Percentiles rank a stretch among this genome's conserved stretches.
Evolutionary conservation across 805 yeast genomes (phyloP).

Genomic region (Saccharomycopsis sp.): DNA sequence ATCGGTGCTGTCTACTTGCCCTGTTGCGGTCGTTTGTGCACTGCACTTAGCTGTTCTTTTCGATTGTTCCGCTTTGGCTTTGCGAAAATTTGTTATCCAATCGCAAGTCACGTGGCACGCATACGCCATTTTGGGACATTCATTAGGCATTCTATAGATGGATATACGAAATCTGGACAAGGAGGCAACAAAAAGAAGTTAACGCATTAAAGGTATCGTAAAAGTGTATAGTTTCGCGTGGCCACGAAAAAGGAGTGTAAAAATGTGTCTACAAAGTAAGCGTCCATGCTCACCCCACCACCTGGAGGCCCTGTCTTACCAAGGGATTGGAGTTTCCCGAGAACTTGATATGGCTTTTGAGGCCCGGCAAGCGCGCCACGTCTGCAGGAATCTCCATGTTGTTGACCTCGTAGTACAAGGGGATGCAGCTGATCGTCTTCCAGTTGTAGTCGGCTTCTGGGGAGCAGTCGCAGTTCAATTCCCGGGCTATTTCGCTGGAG

Average conservation of each 20-base stretch:
- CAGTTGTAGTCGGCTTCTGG: slow-evolving; percentile 44
- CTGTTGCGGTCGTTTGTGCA: neutral
- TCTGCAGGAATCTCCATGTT: slow-evolving; percentile 27
- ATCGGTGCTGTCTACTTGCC: neutral
- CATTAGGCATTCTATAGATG: too few species aligned
- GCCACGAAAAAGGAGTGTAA: too few species aligned
- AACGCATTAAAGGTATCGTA: neutral
- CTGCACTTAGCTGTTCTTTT: neutral
- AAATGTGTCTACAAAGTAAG: too few species aligned
- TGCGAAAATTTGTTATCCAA: neutral
- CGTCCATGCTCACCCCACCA: neutral
- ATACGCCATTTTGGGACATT: too few species aligned
- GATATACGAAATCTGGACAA: too few species aligned
- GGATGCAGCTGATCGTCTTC: slow-evolving; percentile 43
- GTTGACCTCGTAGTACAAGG: slow-evolving; percentile 36
- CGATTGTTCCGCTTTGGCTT: neutral
- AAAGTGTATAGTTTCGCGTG: neutral
- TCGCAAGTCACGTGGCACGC: neutral
- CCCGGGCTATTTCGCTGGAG: slow-evolving; percentile 36
- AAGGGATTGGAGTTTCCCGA: slow-evolving; percentile 17
- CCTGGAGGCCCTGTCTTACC: slow-evolving; percentile 12
- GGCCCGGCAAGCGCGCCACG: slow-evolving; percentile 21
- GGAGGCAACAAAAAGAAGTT: too few species aligned
- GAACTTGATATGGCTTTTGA: slow-evolving; percentile 16
- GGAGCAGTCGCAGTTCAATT: slow-evolving; percentile 46